Evolutionary conservation across 208 protist genomes (phyloP), one percentile per base, ranked within the genome.

Genomic region (Crithidia brevicula): DNA sequence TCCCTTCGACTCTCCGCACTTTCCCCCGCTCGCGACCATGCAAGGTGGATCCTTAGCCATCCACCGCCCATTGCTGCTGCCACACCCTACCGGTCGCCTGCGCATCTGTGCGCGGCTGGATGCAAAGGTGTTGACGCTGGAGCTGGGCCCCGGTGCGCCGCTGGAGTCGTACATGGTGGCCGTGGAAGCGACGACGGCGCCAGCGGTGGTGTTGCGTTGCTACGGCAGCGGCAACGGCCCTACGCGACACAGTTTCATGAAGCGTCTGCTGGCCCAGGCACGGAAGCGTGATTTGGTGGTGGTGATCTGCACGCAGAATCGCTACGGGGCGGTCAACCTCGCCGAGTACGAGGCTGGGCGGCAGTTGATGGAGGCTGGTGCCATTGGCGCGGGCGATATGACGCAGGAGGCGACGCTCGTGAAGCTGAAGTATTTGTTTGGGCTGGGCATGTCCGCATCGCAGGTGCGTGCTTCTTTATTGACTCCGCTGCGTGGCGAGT

Each of bases 181-280:
- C 1, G 28, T 84, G 11, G 53, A 80, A 42, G 23, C 53, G 36
- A 92, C 79, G 3, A 31, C 49, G 47, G 87, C 89, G 3, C 70
- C 74, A 27, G 97, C 94, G 3, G 40, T 99, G 2, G 77, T 99
- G 2, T 65, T 99, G 13, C 53, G 89, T 34, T 89, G 90, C 9
- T 99, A 97, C 76, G 98, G 98, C 28, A 79, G 77, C 27, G 98
- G 98, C 56, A 98, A 99, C 75, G 93, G 74, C 0, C 97, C 97
- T 0, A 74, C 79, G 3, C 73, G 74, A 15, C 71, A 81, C 13
- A 47, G 51, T 31, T 91, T 78, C 33, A 95, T 98, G 71, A 67
- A 92, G 33, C 52, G 88, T 3, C 40, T 88, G 40, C 49, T 98
- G 9, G 52, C 51, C 4, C n/a, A 64, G 0, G 92, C 95, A 2